Conservation (phyloP, 1,284 basidiomycete species). For the Sporisorium exsertum region DNA sequence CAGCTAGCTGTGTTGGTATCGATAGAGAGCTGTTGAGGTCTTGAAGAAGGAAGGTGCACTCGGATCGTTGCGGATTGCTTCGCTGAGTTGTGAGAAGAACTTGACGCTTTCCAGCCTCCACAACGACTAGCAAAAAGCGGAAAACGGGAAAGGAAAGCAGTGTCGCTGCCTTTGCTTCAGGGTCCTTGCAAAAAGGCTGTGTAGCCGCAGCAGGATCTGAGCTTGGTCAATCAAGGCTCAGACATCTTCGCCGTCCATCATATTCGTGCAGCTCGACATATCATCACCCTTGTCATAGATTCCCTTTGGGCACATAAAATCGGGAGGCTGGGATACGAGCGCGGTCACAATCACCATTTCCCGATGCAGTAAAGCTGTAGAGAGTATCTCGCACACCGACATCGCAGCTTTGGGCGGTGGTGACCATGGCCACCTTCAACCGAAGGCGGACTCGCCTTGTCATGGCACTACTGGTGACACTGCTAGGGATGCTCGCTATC, state of each 20-base stretch:
- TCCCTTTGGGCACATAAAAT: not conserved
- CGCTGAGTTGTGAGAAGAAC: slow-evolving; percentile 16
- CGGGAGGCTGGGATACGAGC: not conserved
- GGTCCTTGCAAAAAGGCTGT: slow-evolving; percentile 20
- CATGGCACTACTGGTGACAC: not conserved
- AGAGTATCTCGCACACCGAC: not conserved
- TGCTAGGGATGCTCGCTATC: not conserved
- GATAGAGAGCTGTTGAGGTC: not conserved
- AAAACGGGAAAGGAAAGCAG: not conserved
- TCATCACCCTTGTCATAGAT: not conserved
- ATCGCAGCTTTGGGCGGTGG: not conserved
- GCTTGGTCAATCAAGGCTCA: no score
- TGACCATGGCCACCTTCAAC: not conserved
- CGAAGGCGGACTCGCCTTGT: not conserved
- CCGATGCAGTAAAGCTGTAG: not conserved
- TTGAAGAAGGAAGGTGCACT: not conserved
- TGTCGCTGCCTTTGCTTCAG: slow-evolving; percentile 7
- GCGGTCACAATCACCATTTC: not conserved
- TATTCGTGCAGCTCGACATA: not conserved
- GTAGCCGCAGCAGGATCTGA: not conserved
- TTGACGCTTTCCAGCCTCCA: not conserved
- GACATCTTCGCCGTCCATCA: not conserved
- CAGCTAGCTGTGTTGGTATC: not conserved
- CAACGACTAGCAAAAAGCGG: not conserved
- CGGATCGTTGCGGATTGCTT: not conserved